These are phyloP conservation scores for Chlamydomonas sphaeroides DNA, from an alignment of 139 green algal genomes.

Conservation along the genomic window DNA sequence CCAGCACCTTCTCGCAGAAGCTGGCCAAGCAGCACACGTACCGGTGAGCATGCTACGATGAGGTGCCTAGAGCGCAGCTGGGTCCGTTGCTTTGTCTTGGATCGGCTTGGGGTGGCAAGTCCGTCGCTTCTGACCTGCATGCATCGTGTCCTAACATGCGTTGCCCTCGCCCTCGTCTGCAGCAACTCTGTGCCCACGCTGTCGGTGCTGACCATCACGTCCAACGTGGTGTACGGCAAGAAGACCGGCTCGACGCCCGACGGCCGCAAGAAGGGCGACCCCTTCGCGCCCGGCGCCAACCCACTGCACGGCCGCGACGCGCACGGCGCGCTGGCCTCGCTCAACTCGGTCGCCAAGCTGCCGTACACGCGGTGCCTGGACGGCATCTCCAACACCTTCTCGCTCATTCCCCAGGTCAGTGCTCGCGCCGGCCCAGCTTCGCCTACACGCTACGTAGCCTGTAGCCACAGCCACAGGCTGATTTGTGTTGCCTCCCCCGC, in stretches of 20 bases:
- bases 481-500: too few relatives aligned
- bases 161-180: too few relatives aligned
- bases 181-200: conserved; percentile 71
- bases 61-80: too few relatives aligned
- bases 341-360: conserved; percentile 67
- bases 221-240: conserved; percentile 78
- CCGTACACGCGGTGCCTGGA: conserved; percentile 73
- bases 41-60: too few relatives aligned
- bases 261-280: conserved; percentile 72
- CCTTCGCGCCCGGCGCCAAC: conserved; percentile 77
- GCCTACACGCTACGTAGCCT: too few relatives aligned
- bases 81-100: too few relatives aligned
- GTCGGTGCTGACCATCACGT: conserved; percentile 83
- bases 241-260: conserved; percentile 77
- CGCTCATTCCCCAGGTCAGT: conserved; percentile 62
- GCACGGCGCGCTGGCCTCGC: conserved; percentile 70
- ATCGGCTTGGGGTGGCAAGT: too few relatives aligned
- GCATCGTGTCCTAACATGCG: too few relatives aligned
- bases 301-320: conserved; percentile 76
- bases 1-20: conserved; percentile 62
- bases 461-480: too few relatives aligned
- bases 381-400: conserved; percentile 84
- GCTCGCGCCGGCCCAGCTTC: too few relatives aligned
- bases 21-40: conserved; percentile 71
- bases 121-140: too few relatives aligned